phyloP scores from a whole-genome alignment of 345 rosid species.

The Populus nigra region DNA sequence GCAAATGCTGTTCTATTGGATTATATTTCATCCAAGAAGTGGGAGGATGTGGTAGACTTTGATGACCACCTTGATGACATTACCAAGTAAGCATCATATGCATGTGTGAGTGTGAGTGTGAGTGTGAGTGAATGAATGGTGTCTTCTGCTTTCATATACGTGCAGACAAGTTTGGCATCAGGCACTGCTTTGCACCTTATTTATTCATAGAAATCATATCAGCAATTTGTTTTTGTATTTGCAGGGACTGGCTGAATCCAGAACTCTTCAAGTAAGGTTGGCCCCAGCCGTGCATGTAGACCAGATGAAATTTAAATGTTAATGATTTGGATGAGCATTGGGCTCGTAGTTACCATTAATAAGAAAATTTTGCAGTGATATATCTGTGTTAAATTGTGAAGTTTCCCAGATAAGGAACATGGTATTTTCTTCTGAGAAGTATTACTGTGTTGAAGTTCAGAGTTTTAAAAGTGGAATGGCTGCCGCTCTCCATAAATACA shows the following conservation, averaged over 20 bases:
- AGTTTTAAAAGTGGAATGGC: neutral
- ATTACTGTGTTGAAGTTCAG: neutral
- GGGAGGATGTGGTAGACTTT: conserved; percentile 79
- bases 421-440: neutral
- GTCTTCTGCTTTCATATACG: neutral
- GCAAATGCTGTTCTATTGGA: conserved; percentile 68
- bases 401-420: neutral
- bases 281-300: neutral
- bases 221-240: conserved; percentile 22
- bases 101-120: neutral
- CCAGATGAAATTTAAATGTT: neutral
- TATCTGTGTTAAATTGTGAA: neutral
- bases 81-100: conserved; percentile 56
- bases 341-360: neutral
- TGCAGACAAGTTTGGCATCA: neutral
- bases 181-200: neutral
- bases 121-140: neutral
- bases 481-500: no score
- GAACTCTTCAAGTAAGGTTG: conserved; percentile 68
- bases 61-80: conserved; percentile 94
- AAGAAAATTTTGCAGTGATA: neutral
- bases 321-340: neutral
- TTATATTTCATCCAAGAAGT: conserved; percentile 69
- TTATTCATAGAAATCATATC: neutral
- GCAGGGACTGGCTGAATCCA: conserved; percentile 94